Conservation (phyloP, 1,284 basidiomycete species). For the Ustilago loliicola region DNA sequence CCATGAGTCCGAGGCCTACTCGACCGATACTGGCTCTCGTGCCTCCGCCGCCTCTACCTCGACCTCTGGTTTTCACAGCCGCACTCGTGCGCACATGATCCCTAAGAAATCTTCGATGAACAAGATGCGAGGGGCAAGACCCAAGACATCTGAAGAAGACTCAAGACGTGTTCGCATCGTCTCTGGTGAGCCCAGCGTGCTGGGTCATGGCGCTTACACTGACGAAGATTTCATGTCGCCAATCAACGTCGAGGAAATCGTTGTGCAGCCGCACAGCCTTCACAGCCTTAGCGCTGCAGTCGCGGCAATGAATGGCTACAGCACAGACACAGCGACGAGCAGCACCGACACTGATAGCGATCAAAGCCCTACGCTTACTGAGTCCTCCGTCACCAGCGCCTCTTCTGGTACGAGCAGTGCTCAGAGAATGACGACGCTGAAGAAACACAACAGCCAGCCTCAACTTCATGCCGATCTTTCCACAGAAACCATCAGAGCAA, state of each 20-base stretch:
- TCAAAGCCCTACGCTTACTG: conserved; percentile 41
- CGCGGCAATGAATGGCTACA: conserved; percentile 39
- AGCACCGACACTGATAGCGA: conserved; percentile 40
- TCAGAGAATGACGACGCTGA: conserved; percentile 13
- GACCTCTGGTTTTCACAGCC: conserved; percentile 38
- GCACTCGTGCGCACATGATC: conserved; percentile 42
- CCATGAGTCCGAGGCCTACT: conserved; percentile 40
- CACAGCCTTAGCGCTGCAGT: conserved; percentile 52
- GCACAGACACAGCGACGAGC: conserved; percentile 37
- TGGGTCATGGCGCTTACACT: conserved; percentile 53
- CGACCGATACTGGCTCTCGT: conserved; percentile 26
- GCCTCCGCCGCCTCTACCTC: conserved; percentile 21
- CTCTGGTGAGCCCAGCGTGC: conserved; percentile 51
- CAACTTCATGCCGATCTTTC: conserved; percentile 12
- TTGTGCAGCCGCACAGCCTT: conserved; percentile 39
- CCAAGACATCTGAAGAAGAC: conserved; percentile 43
- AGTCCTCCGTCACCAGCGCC: conserved; percentile 38
- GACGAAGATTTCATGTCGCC: conserved; percentile 51
- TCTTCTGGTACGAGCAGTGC: conserved; percentile 24
- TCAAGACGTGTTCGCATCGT: conserved; percentile 58
- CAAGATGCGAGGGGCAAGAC: conserved; percentile 38
- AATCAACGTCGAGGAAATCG: conserved; percentile 19
- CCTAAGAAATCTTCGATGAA: conserved; percentile 48
- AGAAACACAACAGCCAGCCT: conserved; percentile 47
- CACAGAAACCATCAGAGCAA: neutral